Base-by-base conservation (phyloP, 768 basidiomycete species). In the Lyophyllum semitale region DNA sequence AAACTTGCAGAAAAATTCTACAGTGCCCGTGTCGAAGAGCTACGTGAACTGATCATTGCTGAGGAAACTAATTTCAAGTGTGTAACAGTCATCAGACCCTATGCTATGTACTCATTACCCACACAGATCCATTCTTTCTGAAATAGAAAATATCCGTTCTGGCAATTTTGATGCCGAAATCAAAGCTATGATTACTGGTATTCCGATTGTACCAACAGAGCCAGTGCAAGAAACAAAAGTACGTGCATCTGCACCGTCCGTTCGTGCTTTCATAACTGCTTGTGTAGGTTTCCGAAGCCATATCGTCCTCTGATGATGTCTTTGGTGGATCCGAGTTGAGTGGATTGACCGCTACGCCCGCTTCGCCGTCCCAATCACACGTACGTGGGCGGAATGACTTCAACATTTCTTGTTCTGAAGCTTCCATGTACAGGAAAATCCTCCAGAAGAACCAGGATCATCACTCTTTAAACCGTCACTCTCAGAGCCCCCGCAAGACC, bases 51-150 rank as follows among this genome's bases (percentile, higher is more conserved):
- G 41, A 92, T 97, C 37, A 63, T 78, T 29, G 78, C 73, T 1
- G 89, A 95, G 66, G 95, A 96, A 72, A 68, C 72, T 26, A 84
- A 81, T 54, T 97, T 95, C 82, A 91, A 84, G 91, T 88, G 65
- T 25, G 80, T 63, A 13, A 7, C 8, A 27, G n/a, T 5, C 30
- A 27, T 23, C 17, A 17, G 13, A 38, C 30, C 29, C 12, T 9
- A n/a, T 45, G 25, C 20, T 48, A 33, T 6, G 54, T 56, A 15
- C 48, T 33, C 15, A 33, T 18, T 7, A 17, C 25, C 7, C 56
- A 23, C 56, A 23, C 48, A 93, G 92, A 69, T 71, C 70, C 30
- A 75, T 94, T 13, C 77, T 86, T 18, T 71, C 79, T 3, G 93
- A 95, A 70, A 91, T 95, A 42, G 84, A 90, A 47, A 84, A 84